Base-by-base conservation (phyloP, 805 yeast genomes). In the Zygotorulaspora florentina region DNA sequence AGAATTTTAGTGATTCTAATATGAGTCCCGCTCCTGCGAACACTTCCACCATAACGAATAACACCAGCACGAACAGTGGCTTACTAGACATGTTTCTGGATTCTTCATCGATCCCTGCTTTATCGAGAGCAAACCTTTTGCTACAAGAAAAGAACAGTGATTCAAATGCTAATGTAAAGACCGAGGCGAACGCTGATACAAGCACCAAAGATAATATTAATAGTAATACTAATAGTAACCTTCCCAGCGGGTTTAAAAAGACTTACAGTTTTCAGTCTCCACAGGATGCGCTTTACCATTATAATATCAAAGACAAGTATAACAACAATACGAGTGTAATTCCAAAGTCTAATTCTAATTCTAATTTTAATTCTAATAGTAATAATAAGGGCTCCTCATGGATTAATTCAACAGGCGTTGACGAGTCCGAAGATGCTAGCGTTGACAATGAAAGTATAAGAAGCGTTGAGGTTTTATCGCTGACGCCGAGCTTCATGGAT, bases 401-500 rank as follows among this genome's bases (percentile, higher is more conserved):
- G 38, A 23, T 20, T 18, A 40, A 38, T 23, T 39, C 46, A 9
- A 8, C 28, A 12, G 35, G 23, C 11, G 30, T 42, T 25, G 52
- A 51, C 15, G 40, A 35, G 15, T 20, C 47, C 3, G 54, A 47
- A 11, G 37, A 41, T 36, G 45, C n/a, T 20, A 43, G 45, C 17
- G 28, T 28, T 31, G 53, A 56, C 34, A 52, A 51, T 28, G 57
- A 54, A 30, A 56, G 55, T 45, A 46, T 56, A 2, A 54, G 53
- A 31, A 61, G 66, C 42, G 72, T 69, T 4, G 75, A 69, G 48
- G 73, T 68, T 4, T 44, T 69, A 11, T 67, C 73, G 0, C 43
- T 70, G 36, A 69, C 72, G 4, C 73, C 75, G 6, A 64, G 70
- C 37, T 69, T 69, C 42, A 61, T 67, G 63, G 75, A 70, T 49